A percentile compares a stretch with the other conserved stretches of the same genome.
These are phyloP conservation scores for Beauveria sp. DNA, from an alignment of 2,329 filamentous ascomycete genomes.

Conservation along the genomic window DNA sequence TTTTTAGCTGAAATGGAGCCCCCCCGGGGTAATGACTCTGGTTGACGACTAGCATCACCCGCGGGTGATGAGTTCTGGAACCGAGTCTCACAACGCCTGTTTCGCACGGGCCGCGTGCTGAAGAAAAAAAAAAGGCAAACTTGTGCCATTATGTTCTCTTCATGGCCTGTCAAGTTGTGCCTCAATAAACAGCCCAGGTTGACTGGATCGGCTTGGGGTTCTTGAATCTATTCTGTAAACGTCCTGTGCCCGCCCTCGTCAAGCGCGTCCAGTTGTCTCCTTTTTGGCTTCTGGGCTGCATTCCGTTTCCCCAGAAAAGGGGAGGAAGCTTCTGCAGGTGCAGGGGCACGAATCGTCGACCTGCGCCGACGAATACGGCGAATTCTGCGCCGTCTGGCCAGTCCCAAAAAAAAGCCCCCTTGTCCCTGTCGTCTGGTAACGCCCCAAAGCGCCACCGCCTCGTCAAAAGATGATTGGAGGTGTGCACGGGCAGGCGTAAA, in stretches of 20 bases:
- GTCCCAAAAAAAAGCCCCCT: neutral
- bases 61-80: neutral
- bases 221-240: no score
- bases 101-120: constrained; percentile 3
- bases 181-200: no score
- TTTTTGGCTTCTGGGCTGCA: no score
- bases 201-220: no score
- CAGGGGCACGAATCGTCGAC: no score
- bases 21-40: neutral
- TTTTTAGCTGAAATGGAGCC: neutral
- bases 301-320: no score
- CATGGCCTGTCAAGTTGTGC: no score
- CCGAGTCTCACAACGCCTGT: neutral
- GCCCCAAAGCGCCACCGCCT: neutral
- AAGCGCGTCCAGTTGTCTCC: no score
- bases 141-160: neutral
- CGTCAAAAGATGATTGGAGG: neutral
- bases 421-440: neutral
- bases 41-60: neutral
- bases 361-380: neutral
- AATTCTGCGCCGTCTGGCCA: neutral
- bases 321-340: no score
- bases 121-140: neutral
- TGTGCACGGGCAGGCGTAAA: neutral
- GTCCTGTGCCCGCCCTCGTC: no score